These are phyloP conservation scores for Styphnolobium japonicum DNA, from an alignment of 306 rosid genomes.

Conservation along the genomic window DNA sequence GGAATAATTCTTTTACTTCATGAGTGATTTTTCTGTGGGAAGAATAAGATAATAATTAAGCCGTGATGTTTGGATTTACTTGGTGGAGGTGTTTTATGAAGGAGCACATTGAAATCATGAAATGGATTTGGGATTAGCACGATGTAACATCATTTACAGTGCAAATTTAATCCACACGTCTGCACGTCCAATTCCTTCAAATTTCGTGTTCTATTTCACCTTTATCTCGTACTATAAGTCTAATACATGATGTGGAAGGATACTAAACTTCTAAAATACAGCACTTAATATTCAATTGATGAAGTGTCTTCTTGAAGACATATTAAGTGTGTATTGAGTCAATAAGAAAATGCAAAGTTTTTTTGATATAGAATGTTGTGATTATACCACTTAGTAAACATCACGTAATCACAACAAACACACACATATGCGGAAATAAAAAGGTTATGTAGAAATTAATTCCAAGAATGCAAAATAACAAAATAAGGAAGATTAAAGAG, in stretches of 20 bases:
- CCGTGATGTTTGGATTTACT: slow-evolving; percentile 10
- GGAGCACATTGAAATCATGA: neutral
- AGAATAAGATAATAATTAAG: slow-evolving; percentile 3
- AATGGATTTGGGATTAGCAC: slow-evolving; percentile 9
- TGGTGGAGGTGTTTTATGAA: neutral
- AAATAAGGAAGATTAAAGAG: no score
- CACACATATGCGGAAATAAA: no score
- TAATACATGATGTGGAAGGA: neutral
- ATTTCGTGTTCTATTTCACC: neutral
- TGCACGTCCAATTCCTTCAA: neutral
- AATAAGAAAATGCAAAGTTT: no score
- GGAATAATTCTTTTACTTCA: slow-evolving; percentile 9
- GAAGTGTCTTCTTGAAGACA: no score
- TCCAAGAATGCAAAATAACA: no score
- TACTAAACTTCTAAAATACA: neutral
- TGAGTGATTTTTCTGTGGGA: neutral
- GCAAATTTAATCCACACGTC: neutral
- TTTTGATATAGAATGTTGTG: no score
- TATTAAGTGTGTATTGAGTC: no score
- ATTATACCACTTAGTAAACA: no score
- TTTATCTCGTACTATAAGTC: neutral
- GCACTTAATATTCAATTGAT: no score
- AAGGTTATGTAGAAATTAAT: no score
- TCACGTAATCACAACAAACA: no score
- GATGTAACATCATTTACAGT: neutral